Evolutionary conservation across 352 stramenopile species (phyloP).

Genomic region (Phytophthora uliginosa): DNA sequence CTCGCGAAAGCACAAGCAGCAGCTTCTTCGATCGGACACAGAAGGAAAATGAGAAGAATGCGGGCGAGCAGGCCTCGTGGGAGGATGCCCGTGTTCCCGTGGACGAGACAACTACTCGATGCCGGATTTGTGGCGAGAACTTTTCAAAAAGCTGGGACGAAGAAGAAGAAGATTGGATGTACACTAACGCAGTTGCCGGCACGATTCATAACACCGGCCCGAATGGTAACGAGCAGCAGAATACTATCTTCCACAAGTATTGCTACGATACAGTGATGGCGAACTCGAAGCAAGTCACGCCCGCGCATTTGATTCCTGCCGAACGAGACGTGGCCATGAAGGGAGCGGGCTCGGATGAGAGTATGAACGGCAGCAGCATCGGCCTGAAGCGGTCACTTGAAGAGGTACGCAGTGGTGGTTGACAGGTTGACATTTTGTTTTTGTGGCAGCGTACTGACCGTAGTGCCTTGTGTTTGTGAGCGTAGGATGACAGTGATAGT

Average conservation of each 20-base stretch:
- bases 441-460: background rate
- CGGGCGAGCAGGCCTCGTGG: slow-evolving; percentile 60
- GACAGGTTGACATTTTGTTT: background rate
- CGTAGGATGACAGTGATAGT: slow-evolving; percentile 71
- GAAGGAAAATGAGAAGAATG: slow-evolving; percentile 60
- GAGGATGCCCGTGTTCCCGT: slow-evolving; percentile 82
- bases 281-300: slow-evolving; percentile 85
- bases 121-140: slow-evolving; percentile 86
- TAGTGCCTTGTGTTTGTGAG: slow-evolving; percentile 15
- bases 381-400: slow-evolving; percentile 69
- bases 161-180: slow-evolving; percentile 93
- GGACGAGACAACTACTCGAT: slow-evolving; percentile 83
- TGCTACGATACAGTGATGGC: slow-evolving; percentile 89
- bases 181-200: slow-evolving; percentile 87
- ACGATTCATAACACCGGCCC: slow-evolving; percentile 69
- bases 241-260: slow-evolving; percentile 93
- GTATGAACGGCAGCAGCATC: slow-evolving; percentile 28
- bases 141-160: slow-evolving; percentile 90
- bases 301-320: slow-evolving; percentile 75
- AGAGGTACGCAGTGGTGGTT: slow-evolving; percentile 38
- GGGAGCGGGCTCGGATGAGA: slow-evolving; percentile 22
- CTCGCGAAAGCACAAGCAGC: slow-evolving; percentile 80
- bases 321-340: slow-evolving; percentile 44
- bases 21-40: slow-evolving; percentile 81
- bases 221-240: slow-evolving; percentile 45